These are phyloP conservation scores for Aspergillus sp. DNA, from an alignment of 2,329 filamentous ascomycete species.

Conservation along the genomic window DNA sequence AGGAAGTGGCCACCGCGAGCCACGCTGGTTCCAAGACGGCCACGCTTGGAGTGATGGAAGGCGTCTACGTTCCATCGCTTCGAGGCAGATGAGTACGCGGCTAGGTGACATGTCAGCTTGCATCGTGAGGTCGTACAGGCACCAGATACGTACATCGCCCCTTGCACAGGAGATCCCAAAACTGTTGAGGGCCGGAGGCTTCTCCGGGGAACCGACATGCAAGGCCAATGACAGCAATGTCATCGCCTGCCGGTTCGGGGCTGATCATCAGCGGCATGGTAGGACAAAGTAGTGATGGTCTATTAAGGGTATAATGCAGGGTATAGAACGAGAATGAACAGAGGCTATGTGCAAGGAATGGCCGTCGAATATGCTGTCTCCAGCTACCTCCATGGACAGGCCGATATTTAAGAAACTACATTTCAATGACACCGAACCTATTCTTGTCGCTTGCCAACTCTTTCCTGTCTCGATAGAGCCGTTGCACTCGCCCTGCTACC, in stretches of 20 bases:
- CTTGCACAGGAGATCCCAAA: slow-evolving; percentile 1
- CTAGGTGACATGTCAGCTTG: neutral
- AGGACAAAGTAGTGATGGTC: no score
- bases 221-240: slow-evolving; percentile 1
- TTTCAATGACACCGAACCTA: no score
- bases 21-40: slow-evolving; percentile 2
- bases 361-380: no score
- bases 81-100: neutral
- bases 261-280: neutral
- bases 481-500: no score
- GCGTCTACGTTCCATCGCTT: slow-evolving; percentile 9
- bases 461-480: no score
- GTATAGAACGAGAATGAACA: no score
- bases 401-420: no score
- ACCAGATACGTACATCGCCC: neutral
- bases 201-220: slow-evolving; percentile 1
- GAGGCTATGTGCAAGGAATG: no score
- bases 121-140: neutral
- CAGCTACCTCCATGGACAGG: no score
- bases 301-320: no score
- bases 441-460: no score
- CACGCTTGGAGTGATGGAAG: slow-evolving; percentile 14
- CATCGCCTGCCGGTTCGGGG: neutral
- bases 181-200: neutral
- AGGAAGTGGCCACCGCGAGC: slow-evolving; percentile 27